Percentiles rank a stretch among this genome's conserved stretches.
Conservation (phyloP, 1,139 yeast genomes). For the Saccharomyces pastorianus region DNA sequence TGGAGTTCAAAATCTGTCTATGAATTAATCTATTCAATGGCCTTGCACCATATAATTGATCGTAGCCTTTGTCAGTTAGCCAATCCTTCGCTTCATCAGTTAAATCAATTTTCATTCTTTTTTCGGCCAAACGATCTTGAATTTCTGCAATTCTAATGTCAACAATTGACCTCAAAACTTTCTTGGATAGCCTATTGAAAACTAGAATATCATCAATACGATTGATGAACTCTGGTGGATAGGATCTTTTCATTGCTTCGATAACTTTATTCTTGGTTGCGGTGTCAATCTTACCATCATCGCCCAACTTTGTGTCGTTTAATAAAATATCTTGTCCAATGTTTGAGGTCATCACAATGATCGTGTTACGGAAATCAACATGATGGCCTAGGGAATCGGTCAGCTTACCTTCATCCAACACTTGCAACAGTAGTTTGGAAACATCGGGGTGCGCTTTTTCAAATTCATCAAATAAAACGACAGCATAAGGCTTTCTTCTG, state of each 20-base stretch:
- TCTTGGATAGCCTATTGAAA: constrained; percentile 77
- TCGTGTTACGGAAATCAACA: constrained; percentile 88
- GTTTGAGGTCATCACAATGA: constrained; percentile 94
- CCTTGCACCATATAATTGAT: constrained; percentile 87
- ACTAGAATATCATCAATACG: constrained; percentile 86
- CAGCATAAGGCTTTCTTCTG: constrained; percentile 88
- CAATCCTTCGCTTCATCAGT: constrained; percentile 59
- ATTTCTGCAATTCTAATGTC: constrained; percentile 78
- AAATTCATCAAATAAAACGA: constrained; percentile 87
- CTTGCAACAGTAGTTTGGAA: constrained; percentile 79
- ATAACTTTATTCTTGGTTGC: constrained; percentile 49
- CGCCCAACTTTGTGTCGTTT: constrained; percentile 47
- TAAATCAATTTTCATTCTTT: constrained; percentile 61
- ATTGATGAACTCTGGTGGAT: constrained; percentile 92
- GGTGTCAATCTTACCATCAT: constrained; percentile 42
- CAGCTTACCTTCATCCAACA: constrained; percentile 85
- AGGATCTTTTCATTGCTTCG: constrained; percentile 58
- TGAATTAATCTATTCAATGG: constrained; percentile 88
- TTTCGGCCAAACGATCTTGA: constrained; percentile 66
- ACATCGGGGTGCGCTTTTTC: constrained; percentile 96
- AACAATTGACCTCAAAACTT: constrained; percentile 66
- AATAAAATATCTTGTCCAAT: constrained; percentile 87
- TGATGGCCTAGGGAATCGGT: constrained; percentile 93
- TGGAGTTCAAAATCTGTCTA: constrained; percentile 71
- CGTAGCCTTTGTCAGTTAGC: constrained; percentile 81